Evolutionary conservation across 768 basidiomycete genomes (phyloP).

Genomic region (Calocybe gangraenosa): DNA sequence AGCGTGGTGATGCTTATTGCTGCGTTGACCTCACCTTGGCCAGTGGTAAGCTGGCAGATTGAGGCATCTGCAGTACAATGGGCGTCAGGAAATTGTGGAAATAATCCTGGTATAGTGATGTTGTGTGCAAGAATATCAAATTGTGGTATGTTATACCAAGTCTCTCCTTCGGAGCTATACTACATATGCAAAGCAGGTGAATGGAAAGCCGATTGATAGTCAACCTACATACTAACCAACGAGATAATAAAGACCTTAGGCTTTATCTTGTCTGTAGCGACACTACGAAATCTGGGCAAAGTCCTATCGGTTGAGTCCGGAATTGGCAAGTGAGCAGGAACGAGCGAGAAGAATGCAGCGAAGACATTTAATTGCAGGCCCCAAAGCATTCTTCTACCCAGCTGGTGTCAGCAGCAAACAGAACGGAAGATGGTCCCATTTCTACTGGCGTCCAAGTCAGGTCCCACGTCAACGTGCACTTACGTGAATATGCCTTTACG

Average conservation of each 20-base stretch:
- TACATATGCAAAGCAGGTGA: background rate
- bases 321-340: too few relatives aligned
- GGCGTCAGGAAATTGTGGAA: constrained; percentile 5
- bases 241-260: constrained; percentile 12
- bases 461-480: too few relatives aligned
- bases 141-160: constrained; percentile 7
- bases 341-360: too few relatives aligned
- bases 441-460: too few relatives aligned
- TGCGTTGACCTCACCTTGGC: constrained; percentile 13
- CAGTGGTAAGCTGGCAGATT: constrained; percentile 11
- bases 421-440: too few relatives aligned
- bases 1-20: constrained; percentile 9
- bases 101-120: constrained; percentile 7
- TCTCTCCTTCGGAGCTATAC: constrained; percentile 6
- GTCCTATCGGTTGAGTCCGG: too few relatives aligned
- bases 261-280: background rate
- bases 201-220: background rate
- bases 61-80: constrained; percentile 9
- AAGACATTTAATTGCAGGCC: too few relatives aligned
- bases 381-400: too few relatives aligned
- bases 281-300: too few relatives aligned
- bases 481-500: too few relatives aligned
- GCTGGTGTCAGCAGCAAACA: too few relatives aligned
- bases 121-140: constrained; percentile 10
- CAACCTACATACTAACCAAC: constrained; percentile 1